Evolutionary conservation across 768 basidiomycete genomes (phyloP), one percentile per base, ranked within the genome.

Genomic region (Boletus coccyginus): DNA sequence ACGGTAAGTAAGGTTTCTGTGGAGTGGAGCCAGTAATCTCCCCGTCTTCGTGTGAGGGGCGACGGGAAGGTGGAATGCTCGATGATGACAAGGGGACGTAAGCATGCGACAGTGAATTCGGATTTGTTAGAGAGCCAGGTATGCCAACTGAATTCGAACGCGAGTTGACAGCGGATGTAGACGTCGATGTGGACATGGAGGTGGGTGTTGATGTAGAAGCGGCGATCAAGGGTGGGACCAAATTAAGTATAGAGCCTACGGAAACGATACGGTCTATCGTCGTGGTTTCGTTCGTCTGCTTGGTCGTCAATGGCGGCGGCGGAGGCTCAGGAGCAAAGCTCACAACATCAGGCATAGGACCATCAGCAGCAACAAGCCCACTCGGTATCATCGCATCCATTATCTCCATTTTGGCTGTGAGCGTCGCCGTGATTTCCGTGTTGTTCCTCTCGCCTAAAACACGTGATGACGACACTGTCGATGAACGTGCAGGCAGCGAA

Each of bases 11-110:
- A 1, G 64, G 57, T 56, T 74, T 74, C 31, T 66, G 69, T n/a
- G 70, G 71, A 9, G 70, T 70, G n/a, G 70, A 67, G 41, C 65
- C 77, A 0, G 64, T 64, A 52, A 83, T 82, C 65, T 83, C 82
- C 5, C 81, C 81, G 41, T 83, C 82, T 64, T 83, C 82, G 29
- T 78, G 79, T 7, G 79, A 75, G 0, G 68, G 63, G 10, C 70
- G 67, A n/a, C 68, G 68, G 9, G 71, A 56, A 43, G 58, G 24
- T 40, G 59, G 52, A 10, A 59, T 36, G 17, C 19, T 61, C 14
- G 61, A 58, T 33, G 60, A 58, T 35, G 52, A 41, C 32, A 53
- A 24, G 9, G 46, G 17, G 5, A 49, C 5, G 14, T 49, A 49
- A 14, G 52, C 16, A n/a, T 60, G 44, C 14, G 33, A 38, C 2